Evolutionary conservation across 257 asterid genomes (phyloP).

Genomic region (Solanum acaule): DNA sequence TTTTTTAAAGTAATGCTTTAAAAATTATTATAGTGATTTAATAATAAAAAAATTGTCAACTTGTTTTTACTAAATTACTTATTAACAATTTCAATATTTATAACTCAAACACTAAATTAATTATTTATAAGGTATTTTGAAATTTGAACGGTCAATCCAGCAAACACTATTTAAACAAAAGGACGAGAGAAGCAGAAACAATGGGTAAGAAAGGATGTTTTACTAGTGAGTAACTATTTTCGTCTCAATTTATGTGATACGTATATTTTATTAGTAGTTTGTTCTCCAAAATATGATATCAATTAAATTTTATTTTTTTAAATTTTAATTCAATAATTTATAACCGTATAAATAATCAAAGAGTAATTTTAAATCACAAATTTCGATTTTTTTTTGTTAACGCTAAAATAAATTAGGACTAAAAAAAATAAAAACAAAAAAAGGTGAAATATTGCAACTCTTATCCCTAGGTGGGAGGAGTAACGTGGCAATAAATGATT

Average conservation of each 20-base stretch:
- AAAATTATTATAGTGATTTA: too few species aligned
- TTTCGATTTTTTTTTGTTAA: background rate
- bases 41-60: background rate
- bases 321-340: too few species aligned
- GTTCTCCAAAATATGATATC: background rate
- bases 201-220: too few species aligned
- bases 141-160: background rate
- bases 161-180: background rate
- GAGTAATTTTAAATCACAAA: background rate
- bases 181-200: background rate
- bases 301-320: too few species aligned
- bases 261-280: too few species aligned
- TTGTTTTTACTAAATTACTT: too few species aligned
- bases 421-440: background rate
- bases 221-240: too few species aligned
- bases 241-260: too few species aligned
- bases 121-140: too few species aligned
- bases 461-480: background rate
- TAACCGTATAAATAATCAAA: background rate
- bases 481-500: background rate
- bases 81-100: too few species aligned
- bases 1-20: rapidly evolving
- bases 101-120: too few species aligned
- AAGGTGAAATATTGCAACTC: background rate
- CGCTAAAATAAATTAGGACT: background rate